These are phyloP conservation scores for Desmodesmus armatus DNA, from an alignment of 139 green algal species.

Conservation along the genomic window DNA sequence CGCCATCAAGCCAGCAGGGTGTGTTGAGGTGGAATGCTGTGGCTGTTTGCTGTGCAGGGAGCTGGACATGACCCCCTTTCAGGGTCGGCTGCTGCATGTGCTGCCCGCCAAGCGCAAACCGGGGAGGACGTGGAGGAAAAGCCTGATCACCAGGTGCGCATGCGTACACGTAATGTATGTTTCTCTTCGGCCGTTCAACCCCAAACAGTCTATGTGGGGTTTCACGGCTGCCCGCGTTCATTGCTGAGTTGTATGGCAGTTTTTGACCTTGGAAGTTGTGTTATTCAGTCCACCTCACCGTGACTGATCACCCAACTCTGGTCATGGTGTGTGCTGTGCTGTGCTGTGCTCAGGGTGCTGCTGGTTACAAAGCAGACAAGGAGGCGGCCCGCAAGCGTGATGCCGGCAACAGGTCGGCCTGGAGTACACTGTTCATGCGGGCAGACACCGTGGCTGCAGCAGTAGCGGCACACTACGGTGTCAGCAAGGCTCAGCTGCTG, in stretches of 20 bases:
- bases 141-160: conserved; percentile 14
- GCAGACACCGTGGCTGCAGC: conserved; percentile 94
- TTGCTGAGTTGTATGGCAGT: too few species aligned
- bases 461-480: conserved; percentile 89
- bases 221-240: too few species aligned
- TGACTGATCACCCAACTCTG: too few species aligned
- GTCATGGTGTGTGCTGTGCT: too few species aligned
- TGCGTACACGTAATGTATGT: neutral
- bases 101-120: conserved; percentile 77
- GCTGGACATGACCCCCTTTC: conserved; percentile 79
- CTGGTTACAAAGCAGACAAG: conserved; percentile 65
- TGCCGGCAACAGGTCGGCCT: conserved; percentile 74
- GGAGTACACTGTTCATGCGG: conserved; percentile 99
- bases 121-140: conserved; percentile 20
- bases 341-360: conserved; percentile 1
- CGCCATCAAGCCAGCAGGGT: too few species aligned
- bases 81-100: conserved; percentile 95
- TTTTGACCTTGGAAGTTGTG: too few species aligned
- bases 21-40: too few species aligned
- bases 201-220: too few species aligned
- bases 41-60: conserved; percentile 20
- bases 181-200: too few species aligned
- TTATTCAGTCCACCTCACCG: too few species aligned
- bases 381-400: conserved; percentile 83
- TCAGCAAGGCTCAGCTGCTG: conserved; percentile 92